These are phyloP conservation scores for Trichosporon ovoides DNA, from an alignment of 1,284 basidiomycete genomes.

Conservation along the genomic window DNA sequence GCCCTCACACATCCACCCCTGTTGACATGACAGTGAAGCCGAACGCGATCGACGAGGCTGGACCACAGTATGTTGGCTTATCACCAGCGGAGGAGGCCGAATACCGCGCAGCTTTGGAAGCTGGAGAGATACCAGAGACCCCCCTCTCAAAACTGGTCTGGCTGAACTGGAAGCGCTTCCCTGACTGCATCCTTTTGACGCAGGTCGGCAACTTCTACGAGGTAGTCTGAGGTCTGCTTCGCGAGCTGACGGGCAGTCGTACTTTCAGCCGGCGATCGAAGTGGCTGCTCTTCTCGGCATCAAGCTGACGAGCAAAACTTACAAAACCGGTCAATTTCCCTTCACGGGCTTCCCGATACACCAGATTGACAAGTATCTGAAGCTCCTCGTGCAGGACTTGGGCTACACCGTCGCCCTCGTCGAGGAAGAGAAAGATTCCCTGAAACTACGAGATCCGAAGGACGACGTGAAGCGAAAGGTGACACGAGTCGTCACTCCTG, in stretches of 20 bases:
- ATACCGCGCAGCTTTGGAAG: constrained; percentile 22
- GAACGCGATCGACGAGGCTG: constrained; percentile 5
- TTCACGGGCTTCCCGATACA: constrained; percentile 86
- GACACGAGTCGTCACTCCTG: constrained; percentile 79
- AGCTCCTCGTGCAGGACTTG: constrained; percentile 73
- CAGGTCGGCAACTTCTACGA: constrained; percentile 93
- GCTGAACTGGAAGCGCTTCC: constrained; percentile 67
- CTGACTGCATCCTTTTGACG: constrained; percentile 82
- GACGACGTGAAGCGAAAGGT: constrained; percentile 58
- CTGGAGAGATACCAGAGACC: constrained; percentile 36
- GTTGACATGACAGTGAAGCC: not conserved
- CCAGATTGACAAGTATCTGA: constrained; percentile 79
- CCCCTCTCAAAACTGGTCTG: constrained; percentile 63
- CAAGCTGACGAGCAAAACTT: constrained; percentile 37
- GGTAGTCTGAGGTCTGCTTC: constrained; percentile 51
- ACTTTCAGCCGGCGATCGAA: constrained; percentile 81
- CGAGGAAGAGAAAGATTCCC: constrained; percentile 64
- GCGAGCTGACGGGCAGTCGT: constrained; percentile 58
- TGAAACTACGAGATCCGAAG: constrained; percentile 1
- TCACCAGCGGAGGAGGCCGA: constrained; percentile 14
- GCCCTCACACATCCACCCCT: not conserved
- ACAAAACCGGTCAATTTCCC: constrained; percentile 54
- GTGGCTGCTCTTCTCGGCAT: constrained; percentile 64
- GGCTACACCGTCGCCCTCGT: constrained; percentile 82
- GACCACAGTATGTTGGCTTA: constrained; percentile 9